Evolutionary conservation across 164 flowering plant species (phyloP).

Genomic region (Aristolochia fimbriata): DNA sequence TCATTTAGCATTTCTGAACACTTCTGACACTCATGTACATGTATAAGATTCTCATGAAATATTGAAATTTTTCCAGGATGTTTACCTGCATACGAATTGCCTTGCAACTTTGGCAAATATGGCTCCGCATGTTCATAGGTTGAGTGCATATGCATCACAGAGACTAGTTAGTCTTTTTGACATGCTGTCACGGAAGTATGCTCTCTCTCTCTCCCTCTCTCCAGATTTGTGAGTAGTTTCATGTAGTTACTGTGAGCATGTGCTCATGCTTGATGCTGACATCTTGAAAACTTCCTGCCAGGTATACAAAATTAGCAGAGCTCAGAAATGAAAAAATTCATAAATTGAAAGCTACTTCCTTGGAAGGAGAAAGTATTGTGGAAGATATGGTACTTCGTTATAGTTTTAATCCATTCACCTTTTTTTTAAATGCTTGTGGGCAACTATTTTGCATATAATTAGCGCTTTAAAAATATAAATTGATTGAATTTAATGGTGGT

Average conservation of each 20-base stretch:
- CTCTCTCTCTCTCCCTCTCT: neutral
- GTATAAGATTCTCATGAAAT: too few species aligned
- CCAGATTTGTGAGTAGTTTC: neutral
- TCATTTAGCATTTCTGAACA: too few species aligned
- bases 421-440: neutral
- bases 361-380: constrained; percentile 29
- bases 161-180: constrained; percentile 92
- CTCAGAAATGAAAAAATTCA: constrained; percentile 39
- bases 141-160: constrained; percentile 96
- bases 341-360: constrained; percentile 23
- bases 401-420: neutral
- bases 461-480: neutral
- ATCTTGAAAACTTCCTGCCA: constrained; percentile 14
- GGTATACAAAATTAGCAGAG: constrained; percentile 70
- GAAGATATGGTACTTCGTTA: constrained; percentile 52
- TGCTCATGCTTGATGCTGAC: too few species aligned
- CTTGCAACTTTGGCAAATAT: constrained; percentile 94
- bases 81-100: constrained; percentile 95
- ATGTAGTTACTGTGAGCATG: neutral
- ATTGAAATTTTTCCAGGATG: constrained; percentile 41
- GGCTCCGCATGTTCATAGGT: constrained; percentile 91
- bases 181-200: constrained; percentile 96
- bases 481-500: too few species aligned
- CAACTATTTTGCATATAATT: neutral
- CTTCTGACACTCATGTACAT: too few species aligned